Evolutionary conservation across 163 green algal genomes (phyloP).

Genomic region (Trebouxiophyceae sp.): DNA sequence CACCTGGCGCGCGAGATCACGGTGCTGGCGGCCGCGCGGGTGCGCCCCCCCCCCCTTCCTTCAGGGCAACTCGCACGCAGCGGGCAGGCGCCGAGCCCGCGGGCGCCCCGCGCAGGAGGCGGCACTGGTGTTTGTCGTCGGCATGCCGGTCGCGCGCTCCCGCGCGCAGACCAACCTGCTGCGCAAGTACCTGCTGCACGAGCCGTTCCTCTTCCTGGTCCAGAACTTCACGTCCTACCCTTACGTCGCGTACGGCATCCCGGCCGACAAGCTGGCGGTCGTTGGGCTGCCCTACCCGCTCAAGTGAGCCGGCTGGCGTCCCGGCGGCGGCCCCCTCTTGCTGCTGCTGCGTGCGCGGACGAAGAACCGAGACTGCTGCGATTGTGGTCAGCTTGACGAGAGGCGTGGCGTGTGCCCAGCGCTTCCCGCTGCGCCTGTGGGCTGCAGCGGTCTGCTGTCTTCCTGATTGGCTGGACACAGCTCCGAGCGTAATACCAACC

Average conservation of each 20-base stretch:
- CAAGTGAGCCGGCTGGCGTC: too few relatives aligned
- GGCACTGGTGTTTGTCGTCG: constrained; percentile 1
- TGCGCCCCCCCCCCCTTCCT: background rate
- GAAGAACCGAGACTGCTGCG: too few relatives aligned
- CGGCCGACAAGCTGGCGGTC: constrained; percentile 8
- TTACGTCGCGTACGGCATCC: constrained; percentile 11
- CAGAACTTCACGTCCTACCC: constrained; percentile 8
- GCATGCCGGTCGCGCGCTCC: background rate
- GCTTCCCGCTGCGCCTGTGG: too few relatives aligned
- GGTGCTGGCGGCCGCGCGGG: too few relatives aligned
- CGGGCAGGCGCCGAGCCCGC: background rate
- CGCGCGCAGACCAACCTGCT: background rate
- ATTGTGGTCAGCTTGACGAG: too few relatives aligned
- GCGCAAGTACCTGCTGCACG: constrained; percentile 4
- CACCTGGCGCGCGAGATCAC: background rate
- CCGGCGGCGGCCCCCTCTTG: too few relatives aligned
- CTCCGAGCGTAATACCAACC: too few relatives aligned
- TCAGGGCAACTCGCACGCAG: background rate
- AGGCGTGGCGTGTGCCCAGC: too few relatives aligned
- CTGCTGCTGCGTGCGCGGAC: too few relatives aligned
- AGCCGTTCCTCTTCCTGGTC: constrained; percentile 19
- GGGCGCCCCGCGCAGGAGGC: background rate
- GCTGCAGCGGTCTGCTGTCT: too few relatives aligned
- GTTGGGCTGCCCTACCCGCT: constrained; percentile 19
- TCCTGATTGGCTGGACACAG: too few relatives aligned